phyloP scores from a whole-genome alignment of 805 yeast genomes.

The Blastobotrys americana region DNA sequence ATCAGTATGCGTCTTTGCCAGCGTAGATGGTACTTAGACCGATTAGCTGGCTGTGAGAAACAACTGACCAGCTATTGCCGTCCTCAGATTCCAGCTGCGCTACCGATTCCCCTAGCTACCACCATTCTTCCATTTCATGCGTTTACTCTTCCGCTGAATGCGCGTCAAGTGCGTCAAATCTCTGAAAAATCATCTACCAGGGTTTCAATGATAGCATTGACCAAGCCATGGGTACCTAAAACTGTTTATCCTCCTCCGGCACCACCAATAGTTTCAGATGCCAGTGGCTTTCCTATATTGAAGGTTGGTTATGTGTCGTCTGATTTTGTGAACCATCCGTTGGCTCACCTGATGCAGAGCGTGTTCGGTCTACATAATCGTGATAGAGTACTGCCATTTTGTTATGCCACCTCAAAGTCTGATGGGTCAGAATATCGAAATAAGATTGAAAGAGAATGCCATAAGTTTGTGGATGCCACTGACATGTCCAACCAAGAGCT shows the following conservation, averaged over 20 bases:
- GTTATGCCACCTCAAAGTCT: conserved; percentile 27
- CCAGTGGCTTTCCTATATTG: conserved; percentile 13
- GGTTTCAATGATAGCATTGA: conserved; percentile 20
- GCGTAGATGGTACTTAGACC: conserved; percentile 24
- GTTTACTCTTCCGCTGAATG: conserved; percentile 26
- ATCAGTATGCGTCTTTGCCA: conserved; percentile 19
- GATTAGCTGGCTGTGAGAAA: conserved; percentile 5
- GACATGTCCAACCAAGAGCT: conserved; percentile 22
- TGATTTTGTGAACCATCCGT: conserved; percentile 30
- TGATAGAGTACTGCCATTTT: conserved; percentile 20
- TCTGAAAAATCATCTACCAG: conserved; percentile 24
- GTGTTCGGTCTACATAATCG: conserved; percentile 29
- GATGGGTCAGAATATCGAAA: conserved; percentile 25
- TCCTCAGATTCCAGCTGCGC: conserved; percentile 22
- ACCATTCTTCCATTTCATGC: conserved; percentile 30
- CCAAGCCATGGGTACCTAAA: conserved; percentile 25
- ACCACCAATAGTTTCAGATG: conserved; percentile 17
- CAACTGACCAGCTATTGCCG: conserved; percentile 10
- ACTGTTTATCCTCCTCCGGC: conserved; percentile 28
- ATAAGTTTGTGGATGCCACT: conserved; percentile 23
- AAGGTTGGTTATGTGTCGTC: conserved; percentile 30
- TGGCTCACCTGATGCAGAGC: conserved; percentile 31
- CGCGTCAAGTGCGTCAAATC: conserved; percentile 22
- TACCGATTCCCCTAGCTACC: conserved; percentile 26
- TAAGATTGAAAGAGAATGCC: conserved; percentile 23